These are phyloP conservation scores for Tulasnella sp. DNA, from an alignment of 768 basidiomycete species.

Conservation along the genomic window DNA sequence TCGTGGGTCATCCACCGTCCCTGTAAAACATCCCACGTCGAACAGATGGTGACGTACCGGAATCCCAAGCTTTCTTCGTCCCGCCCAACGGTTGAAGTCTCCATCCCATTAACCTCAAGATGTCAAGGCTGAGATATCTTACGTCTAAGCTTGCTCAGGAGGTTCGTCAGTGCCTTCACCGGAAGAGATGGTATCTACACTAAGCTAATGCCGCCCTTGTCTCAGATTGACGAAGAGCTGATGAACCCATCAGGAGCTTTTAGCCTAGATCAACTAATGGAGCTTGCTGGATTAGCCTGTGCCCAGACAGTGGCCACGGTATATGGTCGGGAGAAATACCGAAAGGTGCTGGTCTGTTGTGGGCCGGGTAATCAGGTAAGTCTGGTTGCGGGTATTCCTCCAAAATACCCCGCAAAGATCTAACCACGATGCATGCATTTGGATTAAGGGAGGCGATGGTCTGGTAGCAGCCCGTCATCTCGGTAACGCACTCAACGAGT, in stretches of 20 bases:
- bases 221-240: slow-evolving; percentile 86
- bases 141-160: slow-evolving; percentile 70
- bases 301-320: slow-evolving; percentile 79
- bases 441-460: slow-evolving; percentile 70
- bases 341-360: slow-evolving; percentile 85
- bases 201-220: not conserved
- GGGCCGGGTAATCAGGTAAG: slow-evolving; percentile 89
- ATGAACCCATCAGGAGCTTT: slow-evolving; percentile 87
- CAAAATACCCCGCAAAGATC: slow-evolving; percentile 4
- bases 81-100: too few species aligned
- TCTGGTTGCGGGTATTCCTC: not conserved
- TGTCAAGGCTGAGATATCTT: slow-evolving; percentile 48
- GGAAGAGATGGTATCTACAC: not conserved
- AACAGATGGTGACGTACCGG: not conserved
- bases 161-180: slow-evolving; percentile 33
- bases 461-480: slow-evolving; percentile 94
- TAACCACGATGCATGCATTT: not conserved
- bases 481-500: slow-evolving; percentile 38
- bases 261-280: slow-evolving; percentile 96
- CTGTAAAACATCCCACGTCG: slow-evolving; percentile 1
- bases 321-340: slow-evolving; percentile 59
- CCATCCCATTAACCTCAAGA: not conserved
- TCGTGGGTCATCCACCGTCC: too few species aligned
- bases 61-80: not conserved
- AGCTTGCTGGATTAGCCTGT: slow-evolving; percentile 89